A percentile compares a stretch with the other conserved stretches of the same genome.
These are phyloP conservation scores for Penicillium sp. DNA, from an alignment of 2,329 filamentous ascomycete genomes.

Conservation along the genomic window DNA sequence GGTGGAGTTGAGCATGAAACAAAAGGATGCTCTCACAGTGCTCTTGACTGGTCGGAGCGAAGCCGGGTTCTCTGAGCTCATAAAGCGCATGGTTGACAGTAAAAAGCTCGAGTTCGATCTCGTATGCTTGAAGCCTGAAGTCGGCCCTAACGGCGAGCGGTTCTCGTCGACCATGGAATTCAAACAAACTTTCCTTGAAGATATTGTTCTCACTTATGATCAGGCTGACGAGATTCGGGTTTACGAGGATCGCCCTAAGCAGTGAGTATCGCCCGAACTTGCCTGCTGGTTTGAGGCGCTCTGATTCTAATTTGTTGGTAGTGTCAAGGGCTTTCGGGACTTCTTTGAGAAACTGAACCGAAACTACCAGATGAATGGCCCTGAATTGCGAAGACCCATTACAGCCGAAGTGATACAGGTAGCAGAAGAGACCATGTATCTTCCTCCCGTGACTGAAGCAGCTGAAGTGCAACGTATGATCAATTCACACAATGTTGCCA, in stretches of 20 bases:
- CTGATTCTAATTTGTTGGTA: constrained; percentile 37
- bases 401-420: constrained; percentile 84
- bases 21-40: constrained; percentile 83
- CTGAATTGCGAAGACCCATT: constrained; percentile 67
- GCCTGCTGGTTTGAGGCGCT: not conserved
- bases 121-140: constrained; percentile 82
- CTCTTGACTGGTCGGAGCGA: constrained; percentile 87
- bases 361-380: constrained; percentile 49
- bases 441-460: constrained; percentile 80
- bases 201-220: constrained; percentile 84
- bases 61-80: constrained; percentile 73
- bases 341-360: constrained; percentile 82
- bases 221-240: constrained; percentile 78
- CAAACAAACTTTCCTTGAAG: constrained; percentile 83
- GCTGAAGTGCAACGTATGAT: constrained; percentile 87
- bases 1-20: constrained; percentile 77
- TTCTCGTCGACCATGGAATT: constrained; percentile 87
- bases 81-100: constrained; percentile 79
- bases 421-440: constrained; percentile 71
- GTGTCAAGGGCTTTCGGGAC: constrained; percentile 78
- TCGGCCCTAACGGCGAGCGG: constrained; percentile 77
- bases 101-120: constrained; percentile 87
- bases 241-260: constrained; percentile 67
- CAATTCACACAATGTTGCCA: constrained; percentile 74
- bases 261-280: constrained; percentile 45